A percentile compares a stretch with the other conserved stretches of the same genome.
phyloP scores from a whole-genome alignment of 805 yeast species.

The Pichia occidentalis region DNA sequence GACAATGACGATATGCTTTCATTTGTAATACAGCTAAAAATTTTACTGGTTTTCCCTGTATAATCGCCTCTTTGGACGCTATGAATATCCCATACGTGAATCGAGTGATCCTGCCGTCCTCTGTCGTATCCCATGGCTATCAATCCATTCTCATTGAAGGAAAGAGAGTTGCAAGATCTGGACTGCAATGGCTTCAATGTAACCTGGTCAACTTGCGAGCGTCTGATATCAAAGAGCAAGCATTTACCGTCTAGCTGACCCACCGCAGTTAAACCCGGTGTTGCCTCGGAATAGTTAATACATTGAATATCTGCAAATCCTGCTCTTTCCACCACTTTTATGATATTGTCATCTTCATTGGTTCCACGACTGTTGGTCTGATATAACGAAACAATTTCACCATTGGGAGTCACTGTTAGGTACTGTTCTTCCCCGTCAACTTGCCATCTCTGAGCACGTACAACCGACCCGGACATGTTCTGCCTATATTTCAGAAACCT shows the following conservation, averaged over 20 bases:
- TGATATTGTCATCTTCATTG: slow-evolving; percentile 43
- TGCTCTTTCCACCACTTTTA: slow-evolving; percentile 44
- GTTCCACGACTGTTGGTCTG: slow-evolving; percentile 38
- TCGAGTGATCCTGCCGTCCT: slow-evolving; percentile 65
- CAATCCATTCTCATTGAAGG: slow-evolving; percentile 59
- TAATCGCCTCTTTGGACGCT: slow-evolving; percentile 38
- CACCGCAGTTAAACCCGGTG: slow-evolving; percentile 58
- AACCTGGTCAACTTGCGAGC: slow-evolving; percentile 26
- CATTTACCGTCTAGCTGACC: slow-evolving; percentile 71
- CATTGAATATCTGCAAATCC: slow-evolving; percentile 69
- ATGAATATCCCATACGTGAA: slow-evolving; percentile 70
- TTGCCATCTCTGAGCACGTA: slow-evolving; percentile 58
- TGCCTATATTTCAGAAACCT: not conserved
- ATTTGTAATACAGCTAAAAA: slow-evolving; percentile 55
- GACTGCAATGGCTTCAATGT: slow-evolving; percentile 55
- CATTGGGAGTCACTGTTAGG: slow-evolving; percentile 66
- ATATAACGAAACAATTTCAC: slow-evolving; percentile 71
- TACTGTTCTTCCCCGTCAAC: slow-evolving; percentile 47
- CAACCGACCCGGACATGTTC: slow-evolving; percentile 51
- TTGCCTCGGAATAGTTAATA: slow-evolving; percentile 49
- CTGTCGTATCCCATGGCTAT: slow-evolving; percentile 77
- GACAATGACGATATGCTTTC: slow-evolving; percentile 67
- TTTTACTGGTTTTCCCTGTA: slow-evolving; percentile 38
- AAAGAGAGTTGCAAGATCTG: slow-evolving; percentile 68
- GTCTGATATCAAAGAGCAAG: slow-evolving; percentile 52